Evolutionary conservation across 371 early-diverging fungal genomes (phyloP), one percentile per base, ranked within the genome.

Genomic region (Mortierella sp.): DNA sequence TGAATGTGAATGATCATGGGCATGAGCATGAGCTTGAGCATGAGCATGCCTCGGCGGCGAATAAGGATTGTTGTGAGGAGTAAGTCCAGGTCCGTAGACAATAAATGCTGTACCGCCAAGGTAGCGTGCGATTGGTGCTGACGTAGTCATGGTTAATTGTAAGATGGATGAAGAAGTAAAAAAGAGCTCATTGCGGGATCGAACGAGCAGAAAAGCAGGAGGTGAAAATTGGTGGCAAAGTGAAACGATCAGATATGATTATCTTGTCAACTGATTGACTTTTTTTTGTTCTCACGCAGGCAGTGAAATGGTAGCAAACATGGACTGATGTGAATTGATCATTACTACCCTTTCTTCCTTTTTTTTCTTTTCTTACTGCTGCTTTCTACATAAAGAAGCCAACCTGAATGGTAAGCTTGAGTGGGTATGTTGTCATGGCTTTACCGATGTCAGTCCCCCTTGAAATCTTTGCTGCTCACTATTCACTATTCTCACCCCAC

Each of bases 51-150:
- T n/a, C 2, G 19, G 43, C 43, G 2, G 28, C 51, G 21, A 8
- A 57, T 46, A 24, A n/a, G n/a, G n/a, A n/a, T n/a, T n/a, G n/a
- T n/a, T n/a, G n/a, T n/a, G n/a, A n/a, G n/a, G n/a, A n/a, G n/a
- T n/a, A n/a, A n/a, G n/a, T n/a, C n/a, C n/a, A n/a, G 71, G 82
- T 3, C 79, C 77, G 48, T 79, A 83, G 69, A 77, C 64, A 28
- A 83, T 77, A 54, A 77, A 80, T n/a, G 80, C 80, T 5, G 80
- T 77, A 19, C 83, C 83, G 19, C 44, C 71, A 16, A 80, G 64
- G 71, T 74, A 67, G 16, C 80, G 61, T 43, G 50, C 72, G 24
- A 21, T 11, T 46, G 51, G 54, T 73, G 48, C 24, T 11, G 54
- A 21, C 13, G 31, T 1, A 16, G 71, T 46, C 71, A 71, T 71